Conservation (phyloP, 208 protist genomes). For the Leishmania turanica region DNA sequence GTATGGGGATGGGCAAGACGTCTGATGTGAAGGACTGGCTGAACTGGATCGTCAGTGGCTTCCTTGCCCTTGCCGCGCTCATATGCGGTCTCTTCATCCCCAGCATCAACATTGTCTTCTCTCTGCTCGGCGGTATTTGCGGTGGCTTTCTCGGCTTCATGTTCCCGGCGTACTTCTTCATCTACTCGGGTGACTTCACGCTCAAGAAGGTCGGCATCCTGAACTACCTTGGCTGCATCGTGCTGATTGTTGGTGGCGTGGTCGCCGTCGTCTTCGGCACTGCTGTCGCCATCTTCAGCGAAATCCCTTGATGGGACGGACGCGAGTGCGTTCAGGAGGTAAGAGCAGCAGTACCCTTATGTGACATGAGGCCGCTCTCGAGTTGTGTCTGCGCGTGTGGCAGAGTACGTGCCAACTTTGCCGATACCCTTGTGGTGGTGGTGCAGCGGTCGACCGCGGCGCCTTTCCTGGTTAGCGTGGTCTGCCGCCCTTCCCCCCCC, state of each 20-base stretch:
- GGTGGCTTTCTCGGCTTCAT: constrained; percentile 82
- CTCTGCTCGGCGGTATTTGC: constrained; percentile 70
- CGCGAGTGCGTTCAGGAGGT: background rate
- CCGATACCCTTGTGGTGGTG: background rate
- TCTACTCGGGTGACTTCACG: constrained; percentile 73
- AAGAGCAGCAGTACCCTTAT: background rate
- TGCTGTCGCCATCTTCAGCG: constrained; percentile 50
- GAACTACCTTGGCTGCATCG: constrained; percentile 54
- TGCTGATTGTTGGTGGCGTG: constrained; percentile 64
- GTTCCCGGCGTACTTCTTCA: constrained; percentile 78
- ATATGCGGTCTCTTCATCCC: constrained; percentile 81
- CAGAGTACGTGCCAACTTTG: background rate
- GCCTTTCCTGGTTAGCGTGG: background rate
- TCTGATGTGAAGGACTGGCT: constrained; percentile 52
- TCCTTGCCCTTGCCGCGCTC: constrained; percentile 55
- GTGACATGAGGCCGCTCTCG: background rate
- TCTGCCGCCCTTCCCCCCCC: background rate
- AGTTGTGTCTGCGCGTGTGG: background rate
- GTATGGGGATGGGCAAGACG: constrained; percentile 48
- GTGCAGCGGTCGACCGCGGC: background rate
- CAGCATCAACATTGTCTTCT: constrained; percentile 79
- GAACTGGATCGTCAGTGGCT: constrained; percentile 48
- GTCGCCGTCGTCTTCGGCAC: constrained; percentile 77
- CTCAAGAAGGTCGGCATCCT: constrained; percentile 46
- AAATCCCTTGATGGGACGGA: constrained; percentile 18